Conservation (phyloP, 176 grass and related monocot species). For the Eremochloa ophiuroides region DNA sequence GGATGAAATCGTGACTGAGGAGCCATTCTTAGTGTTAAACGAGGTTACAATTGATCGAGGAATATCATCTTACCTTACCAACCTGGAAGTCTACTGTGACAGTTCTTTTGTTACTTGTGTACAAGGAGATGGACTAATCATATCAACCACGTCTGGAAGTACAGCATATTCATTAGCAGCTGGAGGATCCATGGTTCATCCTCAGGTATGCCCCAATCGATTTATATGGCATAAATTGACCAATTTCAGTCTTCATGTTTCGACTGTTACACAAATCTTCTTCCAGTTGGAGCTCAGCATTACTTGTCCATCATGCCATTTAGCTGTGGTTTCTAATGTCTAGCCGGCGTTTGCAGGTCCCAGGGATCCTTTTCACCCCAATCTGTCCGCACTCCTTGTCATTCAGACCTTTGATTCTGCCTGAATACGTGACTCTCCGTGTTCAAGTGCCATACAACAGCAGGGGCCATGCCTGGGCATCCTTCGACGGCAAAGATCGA, state of each 20-base stretch:
- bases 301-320: background rate
- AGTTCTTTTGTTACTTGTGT: constrained; percentile 92
- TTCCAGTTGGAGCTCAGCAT: background rate
- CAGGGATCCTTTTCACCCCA: constrained; percentile 93
- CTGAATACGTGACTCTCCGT: constrained; percentile 78
- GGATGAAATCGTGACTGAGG: constrained; percentile 75
- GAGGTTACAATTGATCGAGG: constrained; percentile 92
- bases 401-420: constrained; percentile 83
- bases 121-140: constrained; percentile 92
- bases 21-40: constrained; percentile 80
- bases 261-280: background rate
- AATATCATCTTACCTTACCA: constrained; percentile 96
- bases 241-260: background rate
- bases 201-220: constrained; percentile 52
- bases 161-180: constrained; percentile 94
- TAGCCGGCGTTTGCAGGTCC: constrained; percentile 52
- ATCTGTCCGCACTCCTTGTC: constrained; percentile 95
- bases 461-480: constrained; percentile 84
- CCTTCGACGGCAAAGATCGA: constrained; percentile 92
- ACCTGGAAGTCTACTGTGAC: constrained; percentile 88
- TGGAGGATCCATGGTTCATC: constrained; percentile 99
- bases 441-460: constrained; percentile 89
- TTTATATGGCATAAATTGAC: background rate
- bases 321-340: background rate
- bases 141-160: constrained; percentile 95